phyloP scores from a whole-genome alignment of 108 stramenopile genomes.

The Pseudonitzschia pungens region DNA sequence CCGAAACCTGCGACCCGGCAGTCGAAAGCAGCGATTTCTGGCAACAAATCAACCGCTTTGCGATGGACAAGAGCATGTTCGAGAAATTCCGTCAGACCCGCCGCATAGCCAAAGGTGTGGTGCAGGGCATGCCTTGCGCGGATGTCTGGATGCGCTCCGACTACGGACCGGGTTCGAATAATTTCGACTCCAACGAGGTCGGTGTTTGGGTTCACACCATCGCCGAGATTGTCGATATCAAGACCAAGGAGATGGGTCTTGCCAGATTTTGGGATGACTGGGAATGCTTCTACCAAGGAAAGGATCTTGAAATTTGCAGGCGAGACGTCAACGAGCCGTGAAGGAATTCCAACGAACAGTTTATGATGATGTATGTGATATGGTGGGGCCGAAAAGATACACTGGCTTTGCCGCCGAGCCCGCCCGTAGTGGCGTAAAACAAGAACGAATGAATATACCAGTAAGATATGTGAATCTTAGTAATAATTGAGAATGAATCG shows the following conservation, averaged over 20 bases:
- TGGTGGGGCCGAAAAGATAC: too few species aligned
- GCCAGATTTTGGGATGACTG: neutral
- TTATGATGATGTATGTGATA: too few species aligned
- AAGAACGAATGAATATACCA: too few species aligned
- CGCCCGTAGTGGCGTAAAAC: too few species aligned
- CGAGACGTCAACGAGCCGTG: too few species aligned
- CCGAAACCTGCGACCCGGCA: neutral
- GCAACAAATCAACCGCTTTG: neutral
- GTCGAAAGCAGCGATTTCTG: neutral
- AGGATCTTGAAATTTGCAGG: too few species aligned
- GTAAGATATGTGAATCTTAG: too few species aligned
- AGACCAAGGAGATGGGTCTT: slow-evolving; percentile 2
- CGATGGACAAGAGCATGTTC: neutral
- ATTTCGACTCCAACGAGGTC: neutral
- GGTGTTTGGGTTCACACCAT: neutral
- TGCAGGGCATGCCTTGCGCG: slow-evolving; percentile 2
- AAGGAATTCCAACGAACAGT: too few species aligned
- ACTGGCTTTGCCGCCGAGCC: too few species aligned
- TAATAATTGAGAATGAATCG: too few species aligned
- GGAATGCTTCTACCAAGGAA: neutral
- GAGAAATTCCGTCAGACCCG: neutral
- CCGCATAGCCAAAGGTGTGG: neutral
- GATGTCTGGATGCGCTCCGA: slow-evolving; percentile 2
- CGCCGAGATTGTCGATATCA: neutral
- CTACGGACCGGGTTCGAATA: neutral